A percentile compares a stretch with the other conserved stretches of the same genome.
These are phyloP conservation scores for Senna siamea DNA, from an alignment of 306 rosid species.

Conservation along the genomic window DNA sequence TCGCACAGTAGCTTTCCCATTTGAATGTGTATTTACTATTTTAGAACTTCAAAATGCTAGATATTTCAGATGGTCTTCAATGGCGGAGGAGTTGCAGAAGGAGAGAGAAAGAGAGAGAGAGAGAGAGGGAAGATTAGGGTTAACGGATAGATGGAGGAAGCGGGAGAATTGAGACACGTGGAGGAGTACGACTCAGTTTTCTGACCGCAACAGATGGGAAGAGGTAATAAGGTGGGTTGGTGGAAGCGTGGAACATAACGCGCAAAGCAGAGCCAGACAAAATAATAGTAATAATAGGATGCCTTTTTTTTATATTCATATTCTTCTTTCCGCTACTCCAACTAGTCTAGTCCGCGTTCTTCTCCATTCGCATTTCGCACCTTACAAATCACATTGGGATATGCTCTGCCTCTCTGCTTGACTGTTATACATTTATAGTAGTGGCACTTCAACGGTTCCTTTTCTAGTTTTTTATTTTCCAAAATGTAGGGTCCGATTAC, in stretches of 20 bases:
- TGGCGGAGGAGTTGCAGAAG: slow-evolving; percentile 61
- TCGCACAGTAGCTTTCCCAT: slow-evolving; percentile 94
- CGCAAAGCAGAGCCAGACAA: slow-evolving; percentile 28
- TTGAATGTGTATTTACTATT: slow-evolving; percentile 23
- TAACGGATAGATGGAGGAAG: slow-evolving; percentile 82
- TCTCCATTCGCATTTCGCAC: too few relatives aligned
- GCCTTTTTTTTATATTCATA: neutral
- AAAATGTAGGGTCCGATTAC: too few relatives aligned
- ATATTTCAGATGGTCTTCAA: slow-evolving; percentile 35
- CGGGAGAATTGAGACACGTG: slow-evolving; percentile 73
- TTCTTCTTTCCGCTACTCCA: neutral
- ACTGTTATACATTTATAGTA: too few relatives aligned
- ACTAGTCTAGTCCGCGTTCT: neutral
- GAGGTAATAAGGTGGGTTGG: neutral
- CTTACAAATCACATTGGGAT: too few relatives aligned
- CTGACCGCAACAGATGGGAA: slow-evolving; percentile 7
- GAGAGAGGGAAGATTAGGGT: slow-evolving; percentile 40
- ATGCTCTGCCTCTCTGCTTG: too few relatives aligned
- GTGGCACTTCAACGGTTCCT: too few relatives aligned
- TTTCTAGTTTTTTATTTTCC: too few relatives aligned
- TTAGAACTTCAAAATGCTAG: neutral
- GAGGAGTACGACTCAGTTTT: slow-evolving; percentile 26
- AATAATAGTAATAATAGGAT: neutral
- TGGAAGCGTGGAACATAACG: slow-evolving; percentile 31
- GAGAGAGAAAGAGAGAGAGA: slow-evolving; percentile 40